These are phyloP conservation scores for Aphanomyces euteiches DNA, from an alignment of 352 stramenopile genomes.

Conservation along the genomic window DNA sequence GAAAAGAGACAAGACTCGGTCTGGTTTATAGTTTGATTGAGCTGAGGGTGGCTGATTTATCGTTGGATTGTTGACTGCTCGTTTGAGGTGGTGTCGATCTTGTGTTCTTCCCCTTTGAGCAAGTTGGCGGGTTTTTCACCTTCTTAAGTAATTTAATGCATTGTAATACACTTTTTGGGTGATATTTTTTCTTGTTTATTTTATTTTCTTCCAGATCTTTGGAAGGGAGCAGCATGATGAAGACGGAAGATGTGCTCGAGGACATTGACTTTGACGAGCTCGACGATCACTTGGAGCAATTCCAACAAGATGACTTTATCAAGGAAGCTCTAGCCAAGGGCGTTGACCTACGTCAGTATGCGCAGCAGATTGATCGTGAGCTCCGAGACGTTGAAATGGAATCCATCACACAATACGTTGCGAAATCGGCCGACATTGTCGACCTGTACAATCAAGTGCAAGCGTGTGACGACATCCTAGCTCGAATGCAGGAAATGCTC, in stretches of 20 bases:
- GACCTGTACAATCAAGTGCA: constrained; percentile 93
- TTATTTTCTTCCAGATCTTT: too few species aligned
- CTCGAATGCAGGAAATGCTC: constrained; percentile 97
- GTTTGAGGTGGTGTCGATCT: too few species aligned
- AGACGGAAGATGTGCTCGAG: constrained; percentile 42
- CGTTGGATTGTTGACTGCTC: too few species aligned
- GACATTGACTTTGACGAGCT: constrained; percentile 93
- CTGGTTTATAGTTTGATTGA: too few species aligned
- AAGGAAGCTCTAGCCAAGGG: constrained; percentile 87
- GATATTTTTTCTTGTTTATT: too few species aligned
- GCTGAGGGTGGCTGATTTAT: too few species aligned
- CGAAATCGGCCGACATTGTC: constrained; percentile 86
- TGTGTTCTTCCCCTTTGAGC: too few species aligned
- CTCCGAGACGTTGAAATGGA: constrained; percentile 79
- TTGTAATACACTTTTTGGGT: too few species aligned
- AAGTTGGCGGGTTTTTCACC: too few species aligned
- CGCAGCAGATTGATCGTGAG: constrained; percentile 86
- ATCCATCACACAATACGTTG: constrained; percentile 83
- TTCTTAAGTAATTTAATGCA: too few species aligned
- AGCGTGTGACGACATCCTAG: constrained; percentile 95
- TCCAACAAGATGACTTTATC: constrained; percentile 91
- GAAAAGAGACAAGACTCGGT: too few species aligned
- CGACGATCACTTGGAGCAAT: constrained; percentile 92
- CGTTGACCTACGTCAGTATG: constrained; percentile 89
- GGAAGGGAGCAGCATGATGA: constrained; percentile 2